phyloP scores from a whole-genome alignment of 73 alveolate genomes.

The Loxodes magnus region DNA sequence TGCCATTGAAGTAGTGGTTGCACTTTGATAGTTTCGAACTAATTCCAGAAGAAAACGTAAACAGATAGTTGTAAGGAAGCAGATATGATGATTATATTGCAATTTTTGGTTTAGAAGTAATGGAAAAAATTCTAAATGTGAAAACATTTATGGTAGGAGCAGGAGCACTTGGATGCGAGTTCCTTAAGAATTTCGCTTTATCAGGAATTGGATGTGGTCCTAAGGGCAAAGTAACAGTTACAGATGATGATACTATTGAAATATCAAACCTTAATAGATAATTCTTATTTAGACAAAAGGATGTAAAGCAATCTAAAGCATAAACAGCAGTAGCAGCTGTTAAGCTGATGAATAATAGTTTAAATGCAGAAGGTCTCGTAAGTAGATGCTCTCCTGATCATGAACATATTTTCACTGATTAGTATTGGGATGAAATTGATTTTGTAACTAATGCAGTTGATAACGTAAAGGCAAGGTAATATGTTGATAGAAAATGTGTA shows the following conservation, averaged over 20 bases:
- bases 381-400: constrained; percentile 72
- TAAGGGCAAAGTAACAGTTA: constrained; percentile 60
- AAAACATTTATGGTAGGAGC: constrained; percentile 41
- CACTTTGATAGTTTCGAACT: constrained; percentile 63
- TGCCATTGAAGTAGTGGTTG: constrained; percentile 94
- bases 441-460: constrained; percentile 90
- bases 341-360: constrained; percentile 62
- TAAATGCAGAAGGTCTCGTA: constrained; percentile 56
- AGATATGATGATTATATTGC: constrained; percentile 93
- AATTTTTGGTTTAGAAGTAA: constrained; percentile 84
- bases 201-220: constrained; percentile 93
- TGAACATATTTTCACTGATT: constrained; percentile 78
- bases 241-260: constrained; percentile 93
- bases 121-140: constrained; percentile 18
- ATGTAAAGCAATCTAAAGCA: constrained; percentile 86
- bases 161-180: constrained; percentile 99
- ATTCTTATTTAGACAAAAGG: constrained; percentile 87
- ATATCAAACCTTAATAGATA: constrained; percentile 93
- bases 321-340: constrained; percentile 78
- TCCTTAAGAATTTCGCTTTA: constrained; percentile 87
- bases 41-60: constrained; percentile 5
- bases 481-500: constrained; percentile 86
- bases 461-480: constrained; percentile 82
- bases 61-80: constrained; percentile 56
- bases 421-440: constrained; percentile 84